Evolutionary conservation across 805 yeast genomes (phyloP), one percentile per base, ranked within the genome.

Genomic region (Tetrapisispora iriomotensis): DNA sequence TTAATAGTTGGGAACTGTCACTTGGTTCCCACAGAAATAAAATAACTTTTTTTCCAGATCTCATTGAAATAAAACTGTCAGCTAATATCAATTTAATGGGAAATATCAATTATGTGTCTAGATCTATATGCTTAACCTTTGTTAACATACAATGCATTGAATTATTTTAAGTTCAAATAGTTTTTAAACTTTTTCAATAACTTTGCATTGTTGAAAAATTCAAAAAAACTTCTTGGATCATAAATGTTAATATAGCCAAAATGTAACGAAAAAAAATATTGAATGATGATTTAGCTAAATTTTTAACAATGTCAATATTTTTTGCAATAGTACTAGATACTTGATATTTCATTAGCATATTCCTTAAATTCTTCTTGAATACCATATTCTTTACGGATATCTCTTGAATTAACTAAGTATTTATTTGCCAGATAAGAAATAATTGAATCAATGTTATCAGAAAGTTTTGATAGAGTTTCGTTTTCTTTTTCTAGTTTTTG

Each of bases 381-480:
- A 4, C 55, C 62, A 30, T 71, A 53, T 45, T 71, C 74, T 14
- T 54, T 42, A 20, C 61, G 49, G 17, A 73, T 51, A 15, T 47
- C 49, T 6, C 45, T 43, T 13, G 61, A 42, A 4, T 51, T 49
- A 8, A 69, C 47, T 6, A 56, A 59, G 34, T 44, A 55, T 14
- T 56, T 53, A 14, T 49, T 53, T 3, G 59, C 45, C 22, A 73
- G 58, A 42, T 64, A 66, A 7, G 53, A 57, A 1, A 69, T 38
- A 18, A 74, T 37, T 1, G 55, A 31, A 34, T 69, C 74, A 34
- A 73, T 65, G 40, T 67, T 70, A 42, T 72, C 75, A 13, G 64
- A 53, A 26, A 49, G 27, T 2, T 30, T 32, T 4, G 39, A 41
- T n/a, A 59, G 42, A 13, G 44, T 40, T 0, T 30, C 27, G 4